phyloP scores from a whole-genome alignment of 768 basidiomycete species.

The Lactarius tabidus region DNA sequence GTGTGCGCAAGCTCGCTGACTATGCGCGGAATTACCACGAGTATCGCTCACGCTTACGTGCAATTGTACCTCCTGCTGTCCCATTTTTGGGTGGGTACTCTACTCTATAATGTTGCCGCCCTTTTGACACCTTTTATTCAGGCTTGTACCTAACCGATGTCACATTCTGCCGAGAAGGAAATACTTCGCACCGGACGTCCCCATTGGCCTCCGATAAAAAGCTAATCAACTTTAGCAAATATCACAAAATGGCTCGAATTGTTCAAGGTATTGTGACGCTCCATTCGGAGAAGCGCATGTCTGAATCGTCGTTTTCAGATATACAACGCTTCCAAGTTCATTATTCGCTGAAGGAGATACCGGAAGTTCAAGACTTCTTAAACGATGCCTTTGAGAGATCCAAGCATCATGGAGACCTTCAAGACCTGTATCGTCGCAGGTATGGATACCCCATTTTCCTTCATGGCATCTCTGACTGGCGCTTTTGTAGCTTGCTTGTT shows the following conservation, averaged over 20 bases:
- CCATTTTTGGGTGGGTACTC: constrained; percentile 79
- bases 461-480: constrained; percentile 13
- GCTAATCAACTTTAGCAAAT: constrained; percentile 95
- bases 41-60: constrained; percentile 83
- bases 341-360: constrained; percentile 83
- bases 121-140: constrained; percentile 30
- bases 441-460: constrained; percentile 33
- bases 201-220: constrained; percentile 71
- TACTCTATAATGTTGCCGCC: constrained; percentile 2
- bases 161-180: constrained; percentile 95
- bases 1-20: constrained; percentile 81
- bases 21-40: constrained; percentile 87
- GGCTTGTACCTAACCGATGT: constrained; percentile 87
- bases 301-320: constrained; percentile 44
- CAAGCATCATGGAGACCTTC: constrained; percentile 72
- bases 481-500: constrained; percentile 60
- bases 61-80: constrained; percentile 86
- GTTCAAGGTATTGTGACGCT: constrained; percentile 54
- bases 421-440: constrained; percentile 85
- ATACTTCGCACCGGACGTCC: constrained; percentile 78
- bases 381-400: constrained; percentile 70
- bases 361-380: constrained; percentile 82
- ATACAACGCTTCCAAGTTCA: constrained; percentile 90
- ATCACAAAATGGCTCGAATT: constrained; percentile 84
- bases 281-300: background rate